Base-by-base conservation (phyloP, 2,329 filamentous ascomycete genomes). In the Trichophyton equinum region DNA sequence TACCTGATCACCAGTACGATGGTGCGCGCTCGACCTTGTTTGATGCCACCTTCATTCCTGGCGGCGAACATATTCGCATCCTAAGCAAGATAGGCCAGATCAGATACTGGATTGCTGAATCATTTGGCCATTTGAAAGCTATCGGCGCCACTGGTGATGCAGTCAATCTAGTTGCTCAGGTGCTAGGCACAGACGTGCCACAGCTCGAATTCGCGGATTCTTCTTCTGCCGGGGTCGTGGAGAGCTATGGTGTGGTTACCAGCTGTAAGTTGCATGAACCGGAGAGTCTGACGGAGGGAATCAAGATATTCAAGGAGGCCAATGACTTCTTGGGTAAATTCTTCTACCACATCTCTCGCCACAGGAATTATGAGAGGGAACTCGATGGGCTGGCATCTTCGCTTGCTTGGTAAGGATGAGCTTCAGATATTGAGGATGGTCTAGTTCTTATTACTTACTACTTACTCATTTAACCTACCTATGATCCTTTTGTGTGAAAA, bases 231-330 rank as follows among this genome's bases (percentile, higher is more conserved):
- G 74, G 79, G 18, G 81, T 84, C 0, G 76, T 82, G 0, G 85
- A 89, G 66, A 86, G 82, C 64, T 94, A 90, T 66, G 89, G 89
- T 57, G 87, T 95, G 1, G 85, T 92, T 0, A 92, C 89, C 0
- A 78, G 86, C 11, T 76, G 74, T 15, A 73, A 78, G 47, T 72
- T 77, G 11, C 73, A 77, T 4, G 72, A 79, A 25, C 78, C 85
- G 0, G 78, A 83, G 20, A 82, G 79, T 62, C 76, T 89, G 65
- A 82, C 77, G 65, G 83, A 88, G 67, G 78, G 79, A 0, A 69
- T 88, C 2, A 75, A 81, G 61, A 84, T 91, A 64, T 79, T 79
- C 0, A 88, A 86, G 75, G 84, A 82, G 11, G 84, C 84, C 0
- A 83, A 78, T 67, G 81, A 83, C 57, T 92, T 94, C 71, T 67